Conservation (phyloP, 2,329 filamentous ascomycete species). For the Microsporum canis region DNA sequence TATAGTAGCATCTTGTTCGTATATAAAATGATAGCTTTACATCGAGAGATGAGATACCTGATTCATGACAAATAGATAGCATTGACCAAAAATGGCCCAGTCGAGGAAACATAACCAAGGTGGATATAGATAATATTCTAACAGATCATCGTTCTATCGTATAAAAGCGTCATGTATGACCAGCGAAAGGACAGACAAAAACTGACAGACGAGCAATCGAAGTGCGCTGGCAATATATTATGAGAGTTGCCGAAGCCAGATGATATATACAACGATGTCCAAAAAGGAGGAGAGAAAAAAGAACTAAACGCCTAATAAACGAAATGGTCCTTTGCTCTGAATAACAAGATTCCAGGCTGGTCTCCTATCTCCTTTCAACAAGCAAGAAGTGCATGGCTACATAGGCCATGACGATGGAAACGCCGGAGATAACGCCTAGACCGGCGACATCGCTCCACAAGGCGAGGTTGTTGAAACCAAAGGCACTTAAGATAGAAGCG, state of each 20-base stretch:
- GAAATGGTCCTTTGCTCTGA: neutral
- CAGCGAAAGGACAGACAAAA: neutral
- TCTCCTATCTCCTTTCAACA: slow-evolving; percentile 62
- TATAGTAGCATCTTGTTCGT: no score
- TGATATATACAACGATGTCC: slow-evolving; percentile 1
- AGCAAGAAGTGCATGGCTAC: slow-evolving; percentile 85
- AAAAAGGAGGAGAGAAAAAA: neutral
- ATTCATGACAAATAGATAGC: no score
- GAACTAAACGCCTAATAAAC: neutral
- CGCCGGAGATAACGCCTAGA: slow-evolving; percentile 66
- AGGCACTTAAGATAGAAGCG: slow-evolving; percentile 83
- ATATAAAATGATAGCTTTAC: no score
- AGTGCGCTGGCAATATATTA: neutral
- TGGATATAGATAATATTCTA: neutral
- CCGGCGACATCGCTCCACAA: slow-evolving; percentile 77
- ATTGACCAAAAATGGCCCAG: no score
- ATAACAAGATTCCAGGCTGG: neutral
- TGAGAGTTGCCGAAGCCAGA: neutral
- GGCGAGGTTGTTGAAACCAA: slow-evolving; percentile 81
- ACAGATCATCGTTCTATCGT: neutral
- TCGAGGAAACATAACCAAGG: no score
- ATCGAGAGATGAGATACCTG: no score
- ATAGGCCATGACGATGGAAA: slow-evolving; percentile 82
- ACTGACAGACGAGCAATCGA: neutral
- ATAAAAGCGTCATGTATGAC: neutral